phyloP scores from a whole-genome alignment of 2,329 filamentous ascomycete species.

The Alternaria sp. region DNA sequence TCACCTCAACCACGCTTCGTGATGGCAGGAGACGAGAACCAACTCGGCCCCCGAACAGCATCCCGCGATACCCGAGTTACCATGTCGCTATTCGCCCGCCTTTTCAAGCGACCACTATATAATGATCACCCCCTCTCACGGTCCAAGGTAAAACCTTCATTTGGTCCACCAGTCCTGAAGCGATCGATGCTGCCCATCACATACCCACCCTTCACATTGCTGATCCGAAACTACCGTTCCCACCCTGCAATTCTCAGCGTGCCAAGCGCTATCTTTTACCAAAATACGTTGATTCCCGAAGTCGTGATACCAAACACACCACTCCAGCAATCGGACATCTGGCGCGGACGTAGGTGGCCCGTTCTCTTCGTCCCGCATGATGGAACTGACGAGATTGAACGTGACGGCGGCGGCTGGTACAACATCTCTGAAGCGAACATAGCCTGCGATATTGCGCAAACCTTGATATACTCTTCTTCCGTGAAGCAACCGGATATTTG shows the following conservation, averaged over 20 bases:
- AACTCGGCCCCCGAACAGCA: slow-evolving; percentile 54
- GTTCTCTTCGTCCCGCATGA: slow-evolving; percentile 54
- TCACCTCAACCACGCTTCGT: slow-evolving; percentile 50
- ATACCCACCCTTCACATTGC: slow-evolving; percentile 56
- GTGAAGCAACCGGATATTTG: slow-evolving; percentile 51
- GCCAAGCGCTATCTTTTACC: slow-evolving; percentile 55
- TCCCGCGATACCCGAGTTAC: slow-evolving; percentile 46
- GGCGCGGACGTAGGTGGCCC: slow-evolving; percentile 53
- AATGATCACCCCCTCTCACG: slow-evolving; percentile 54
- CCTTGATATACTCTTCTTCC: slow-evolving; percentile 34
- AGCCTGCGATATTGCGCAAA: slow-evolving; percentile 41
- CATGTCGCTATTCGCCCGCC: slow-evolving; percentile 54
- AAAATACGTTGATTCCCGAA: slow-evolving; percentile 56
- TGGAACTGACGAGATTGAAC: slow-evolving; percentile 53
- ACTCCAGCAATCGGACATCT: slow-evolving; percentile 45
- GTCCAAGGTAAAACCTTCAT: slow-evolving; percentile 34
- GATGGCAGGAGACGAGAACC: slow-evolving; percentile 59
- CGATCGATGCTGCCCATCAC: slow-evolving; percentile 51
- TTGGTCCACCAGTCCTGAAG: slow-evolving; percentile 37
- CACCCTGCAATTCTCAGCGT: slow-evolving; percentile 57
- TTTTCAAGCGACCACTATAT: slow-evolving; percentile 52
- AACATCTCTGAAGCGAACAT: slow-evolving; percentile 43
- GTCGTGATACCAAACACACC: slow-evolving; percentile 32
- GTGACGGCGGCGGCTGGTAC: slow-evolving; percentile 53
- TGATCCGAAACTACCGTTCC: slow-evolving; percentile 59